Evolutionary conservation across 495 filamentous ascomycete genomes (phyloP), one percentile per base, ranked within the genome.

Genomic region (Penicillium flavigenum): DNA sequence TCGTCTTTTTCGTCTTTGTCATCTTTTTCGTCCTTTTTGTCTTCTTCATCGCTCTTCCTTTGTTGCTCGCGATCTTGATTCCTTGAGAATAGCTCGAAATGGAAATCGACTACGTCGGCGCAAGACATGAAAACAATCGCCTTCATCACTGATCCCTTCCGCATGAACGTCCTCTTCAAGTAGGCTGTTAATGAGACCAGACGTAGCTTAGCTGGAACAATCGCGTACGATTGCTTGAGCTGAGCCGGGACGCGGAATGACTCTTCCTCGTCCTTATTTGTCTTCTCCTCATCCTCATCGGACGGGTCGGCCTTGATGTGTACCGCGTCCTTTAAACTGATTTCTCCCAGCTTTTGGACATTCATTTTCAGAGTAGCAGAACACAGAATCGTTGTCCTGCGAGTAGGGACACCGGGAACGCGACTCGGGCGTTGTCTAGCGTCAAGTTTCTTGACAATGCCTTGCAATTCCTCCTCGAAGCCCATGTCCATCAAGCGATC

Each of bases 321-420:
- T 9, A 89, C 80, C 2, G 95, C 92, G 68, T 98, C 89, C 72
- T 95, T 91, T 71, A 98, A 76, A 78, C 91, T 96, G 68, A 96
- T 94, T 65, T 96, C 91, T 48, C 92, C 91, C 12, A 98, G 74
- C 53, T 85, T 86, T 67, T 97, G 91, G 1, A 96, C 94, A 62
- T 89, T 91, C 84, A 94, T 90, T 75, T 96, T 96, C 85, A 98
- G 87, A 1, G 94, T 98, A 10, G 94, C 94, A 7, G 92, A 97
- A 69, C 94, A 98, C 8, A 98, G 79, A n/a, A 96, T 81, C 0
- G 92, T 98, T 0, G 89, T 89, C 56, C 94, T 79, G 58, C 86
- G 82, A 26, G 80, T 77, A 0, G 95, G 95, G 6, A 98, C 75
- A 6, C 76, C 84, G 51, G 65, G 76, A 62, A 72, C 81, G 47